Conservation (phyloP, 306 rosid genomes). For the Citrullus colocynthis region DNA sequence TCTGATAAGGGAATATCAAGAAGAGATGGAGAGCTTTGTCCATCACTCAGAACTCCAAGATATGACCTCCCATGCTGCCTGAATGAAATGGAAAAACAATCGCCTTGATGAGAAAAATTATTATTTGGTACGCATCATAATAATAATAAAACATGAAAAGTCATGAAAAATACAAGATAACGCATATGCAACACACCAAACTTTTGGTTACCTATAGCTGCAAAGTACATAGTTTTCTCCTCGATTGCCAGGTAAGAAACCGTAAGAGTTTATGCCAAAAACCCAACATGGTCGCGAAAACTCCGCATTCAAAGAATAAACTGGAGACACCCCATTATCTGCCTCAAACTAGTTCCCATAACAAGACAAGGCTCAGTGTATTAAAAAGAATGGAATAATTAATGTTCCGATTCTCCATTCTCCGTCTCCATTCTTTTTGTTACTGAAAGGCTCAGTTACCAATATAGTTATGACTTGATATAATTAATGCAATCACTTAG, state of each 20-base stretch:
- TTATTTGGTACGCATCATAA: no score
- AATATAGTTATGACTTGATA: neutral
- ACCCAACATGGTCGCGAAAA: constrained; percentile 72
- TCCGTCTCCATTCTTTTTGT: no score
- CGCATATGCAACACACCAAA: neutral
- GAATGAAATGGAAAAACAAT: constrained; percentile 13
- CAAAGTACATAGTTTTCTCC: constrained; percentile 49
- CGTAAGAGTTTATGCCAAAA: constrained; percentile 75
- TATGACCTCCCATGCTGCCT: constrained; percentile 79
- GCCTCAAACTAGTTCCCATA: constrained; percentile 52
- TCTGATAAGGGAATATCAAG: constrained; percentile 86
- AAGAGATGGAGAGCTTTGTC: constrained; percentile 35
- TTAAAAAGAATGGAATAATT: no score
- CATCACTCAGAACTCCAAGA: constrained; percentile 64
- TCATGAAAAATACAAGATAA: neutral
- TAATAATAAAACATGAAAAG: no score
- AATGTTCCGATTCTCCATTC: no score
- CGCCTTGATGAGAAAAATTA: neutral
- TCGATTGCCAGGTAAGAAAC: constrained; percentile 32
- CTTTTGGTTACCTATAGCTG: constrained; percentile 52
- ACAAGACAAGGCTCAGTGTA: neutral
- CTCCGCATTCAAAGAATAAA: constrained; percentile 72
- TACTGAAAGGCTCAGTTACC: no score
- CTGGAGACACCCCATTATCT: constrained; percentile 45
- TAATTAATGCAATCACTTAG: neutral